Base-by-base conservation (phyloP, 129 eudicot species). In the Flaveria linearis region DNA sequence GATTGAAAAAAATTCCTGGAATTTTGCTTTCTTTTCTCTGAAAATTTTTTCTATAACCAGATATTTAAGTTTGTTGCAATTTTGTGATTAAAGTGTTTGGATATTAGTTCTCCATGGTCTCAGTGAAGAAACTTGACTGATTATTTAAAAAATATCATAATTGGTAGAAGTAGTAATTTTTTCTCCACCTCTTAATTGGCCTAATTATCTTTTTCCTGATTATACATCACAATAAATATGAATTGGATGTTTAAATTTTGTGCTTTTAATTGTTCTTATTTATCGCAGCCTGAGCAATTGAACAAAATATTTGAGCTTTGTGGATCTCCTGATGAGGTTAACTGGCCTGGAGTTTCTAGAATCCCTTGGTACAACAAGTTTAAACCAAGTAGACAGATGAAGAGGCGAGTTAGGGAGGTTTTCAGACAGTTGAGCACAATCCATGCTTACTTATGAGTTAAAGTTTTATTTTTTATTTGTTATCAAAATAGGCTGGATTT, bases 261-360 rank as follows among this genome's bases (percentile, higher is more conserved):
- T 58, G 10, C 17, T 43, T 57, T 3, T 81, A 28, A 22, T n/a
- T 30, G 18, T 69, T 46, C 58, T 41, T 22, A 49, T 57, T 30
- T 66, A 63, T 72, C 84, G 81, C 80, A 93, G 98, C 82, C 98
- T 55, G 98, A 91, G 80, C 98, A 88, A 78, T 30, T 91, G 77
- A 91, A 81, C 56, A 94, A 88, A 76, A 94, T 94, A 50, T 91
- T 82, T 56, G 91, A 94, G 83, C 82, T 91, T 41, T 94, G 96
- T 75, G 98, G 98, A 52, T 84, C 91, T 63, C 96, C 98, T 58
- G 94, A 82, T 61, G 98, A 94, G 86, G 70, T 62, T 7, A 91
- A 80, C 76, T 94, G 98, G 98, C 98, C 97, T 53, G 98, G 97
- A 69, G 96, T 91, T 53, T 88, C 96, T 17, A 86, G 79, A 84